Percentiles rank a stretch among this genome's conserved stretches.
These are phyloP conservation scores for Plasmodium inui DNA, from an alignment of 169 alveolate genomes.

Conservation along the genomic window DNA sequence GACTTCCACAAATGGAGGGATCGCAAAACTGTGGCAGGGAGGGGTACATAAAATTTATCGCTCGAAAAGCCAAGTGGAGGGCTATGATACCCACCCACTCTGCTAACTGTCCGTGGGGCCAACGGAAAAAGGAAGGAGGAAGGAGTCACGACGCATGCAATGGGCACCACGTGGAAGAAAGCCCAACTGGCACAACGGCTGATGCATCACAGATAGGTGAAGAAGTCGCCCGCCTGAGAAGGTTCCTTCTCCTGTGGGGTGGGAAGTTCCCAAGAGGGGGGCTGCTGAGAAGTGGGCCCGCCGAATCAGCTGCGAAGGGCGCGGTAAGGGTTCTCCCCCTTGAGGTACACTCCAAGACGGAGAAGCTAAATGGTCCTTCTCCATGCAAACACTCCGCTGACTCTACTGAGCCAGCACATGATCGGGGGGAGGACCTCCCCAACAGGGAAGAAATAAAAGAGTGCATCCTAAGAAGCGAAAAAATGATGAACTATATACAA, in stretches of 20 bases:
- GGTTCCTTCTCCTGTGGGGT: not conserved
- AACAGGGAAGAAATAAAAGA: slow-evolving; percentile 16
- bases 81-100: not conserved
- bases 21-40: not conserved
- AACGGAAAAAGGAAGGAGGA: not conserved
- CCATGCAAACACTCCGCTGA: not conserved
- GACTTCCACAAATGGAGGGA: not conserved
- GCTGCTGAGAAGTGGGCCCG: not conserved
- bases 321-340: not conserved
- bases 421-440: not conserved
- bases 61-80: slow-evolving; percentile 21
- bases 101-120: not conserved
- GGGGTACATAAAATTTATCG: not conserved
- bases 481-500: slow-evolving; percentile 42
- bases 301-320: not conserved
- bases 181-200: not conserved
- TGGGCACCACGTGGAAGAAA: not conserved
- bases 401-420: not conserved
- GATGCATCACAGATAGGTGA: not conserved
- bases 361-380: no score
- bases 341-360: not conserved
- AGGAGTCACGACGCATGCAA: not conserved
- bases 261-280: not conserved
- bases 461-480: slow-evolving; percentile 45
- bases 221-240: slow-evolving; percentile 8